Evolutionary conservation across 1,139 yeast species (phyloP).

Genomic region (Blastobotrys capitulatus): DNA sequence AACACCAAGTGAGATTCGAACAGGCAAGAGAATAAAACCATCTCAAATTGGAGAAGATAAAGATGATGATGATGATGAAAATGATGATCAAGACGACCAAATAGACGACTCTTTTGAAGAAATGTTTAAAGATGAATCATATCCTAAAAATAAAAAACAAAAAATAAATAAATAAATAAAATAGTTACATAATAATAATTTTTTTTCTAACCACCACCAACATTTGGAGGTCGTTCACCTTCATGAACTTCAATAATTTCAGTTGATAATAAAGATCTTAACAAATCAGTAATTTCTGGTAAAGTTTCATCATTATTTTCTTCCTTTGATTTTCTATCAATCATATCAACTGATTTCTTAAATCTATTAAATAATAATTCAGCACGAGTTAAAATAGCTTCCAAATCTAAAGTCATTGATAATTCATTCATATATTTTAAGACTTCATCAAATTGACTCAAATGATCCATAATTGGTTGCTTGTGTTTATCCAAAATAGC

Average conservation of each 20-base stretch:
- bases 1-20: not conserved
- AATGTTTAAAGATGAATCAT: conserved; percentile 4
- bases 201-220: conserved; percentile 32
- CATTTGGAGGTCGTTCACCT: conserved; percentile 35
- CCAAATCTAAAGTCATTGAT: conserved; percentile 65
- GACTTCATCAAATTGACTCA: conserved; percentile 81
- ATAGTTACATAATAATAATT: not conserved
- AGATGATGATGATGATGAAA: too few relatives aligned
- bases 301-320: conserved; percentile 9
- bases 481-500: conserved; percentile 86
- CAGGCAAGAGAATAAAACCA: not conserved
- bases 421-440: conserved; percentile 89
- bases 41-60: too few relatives aligned
- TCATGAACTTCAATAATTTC: conserved; percentile 65
- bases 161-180: not conserved
- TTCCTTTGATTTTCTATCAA: conserved; percentile 43
- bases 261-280: conserved; percentile 54
- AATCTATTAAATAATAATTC: conserved; percentile 78
- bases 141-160: not conserved
- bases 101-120: not conserved
- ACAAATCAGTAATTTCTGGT: conserved; percentile 44
- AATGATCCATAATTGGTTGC: conserved; percentile 65
- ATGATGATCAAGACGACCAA: not conserved
- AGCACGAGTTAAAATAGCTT: conserved; percentile 70
- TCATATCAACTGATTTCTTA: conserved; percentile 68